Base-by-base conservation (phyloP, 805 yeast genomes). In the Sporopachydermia lactativora region DNA sequence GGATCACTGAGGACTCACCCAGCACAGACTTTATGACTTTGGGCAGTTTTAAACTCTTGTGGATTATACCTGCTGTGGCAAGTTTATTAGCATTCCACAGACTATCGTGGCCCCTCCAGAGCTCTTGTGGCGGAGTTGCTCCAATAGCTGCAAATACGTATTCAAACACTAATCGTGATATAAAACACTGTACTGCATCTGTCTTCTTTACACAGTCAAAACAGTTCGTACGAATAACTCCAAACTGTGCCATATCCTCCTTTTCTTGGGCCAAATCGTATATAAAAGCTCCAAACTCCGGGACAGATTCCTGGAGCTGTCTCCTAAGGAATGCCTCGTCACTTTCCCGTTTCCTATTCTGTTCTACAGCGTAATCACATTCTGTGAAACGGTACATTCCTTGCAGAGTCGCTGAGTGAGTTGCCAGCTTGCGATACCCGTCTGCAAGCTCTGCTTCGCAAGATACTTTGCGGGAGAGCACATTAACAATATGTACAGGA, bases 361-460 rank as follows among this genome's bases (percentile, higher is more conserved):
- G 89, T 56, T 88, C 96, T 36, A 73, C 78, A 54, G 94, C 98
- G 59, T 92, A 92, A 57, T 92, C 97, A 59, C 92, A 92, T 41
- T 82, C 83, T 0, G 94, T 84, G 50, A 78, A 75, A 18, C 66
- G 64, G 1, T 0, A 70, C 54, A 5, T 66, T 59, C 15, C 60
- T 61, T 28, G 65, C 52, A 52, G 50, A 19, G 50, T 49, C 24
- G 59, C 55, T 2, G 73, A 62, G 2, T 55, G 58, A 8, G 60
- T 53, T 18, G 77, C 65, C 49, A 84, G 82, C 36, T 71, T 65
- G 44, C 66, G 71, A 52, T 81, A 88, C 24, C 85, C 67, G 36
- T 66, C 66, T 38, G 82, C 72, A 31, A 88, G 66, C 39, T 78
- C 85, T 3, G 74, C 70, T 54, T 92, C 97, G 3, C 81, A 74